Percentiles rank a stretch among this genome's conserved stretches.
These are phyloP conservation scores for Fusarium hainanense DNA, from an alignment of 2,329 filamentous ascomycete species.

Conservation along the genomic window DNA sequence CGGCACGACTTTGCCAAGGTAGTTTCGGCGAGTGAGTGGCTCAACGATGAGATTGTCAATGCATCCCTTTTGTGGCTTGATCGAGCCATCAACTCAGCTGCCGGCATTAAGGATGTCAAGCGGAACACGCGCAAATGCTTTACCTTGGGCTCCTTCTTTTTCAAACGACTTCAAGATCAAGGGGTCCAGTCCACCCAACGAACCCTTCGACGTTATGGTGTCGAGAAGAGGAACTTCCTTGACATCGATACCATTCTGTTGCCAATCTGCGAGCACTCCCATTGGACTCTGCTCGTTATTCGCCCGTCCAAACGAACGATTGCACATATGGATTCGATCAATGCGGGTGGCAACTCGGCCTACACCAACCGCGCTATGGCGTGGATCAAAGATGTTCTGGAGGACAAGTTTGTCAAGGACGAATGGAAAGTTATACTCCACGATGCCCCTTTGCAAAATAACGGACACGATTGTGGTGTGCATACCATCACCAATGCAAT, in stretches of 20 bases:
- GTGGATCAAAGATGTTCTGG: slow-evolving; percentile 70
- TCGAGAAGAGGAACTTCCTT: slow-evolving; percentile 70
- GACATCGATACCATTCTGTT: slow-evolving; percentile 75
- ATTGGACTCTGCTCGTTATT: slow-evolving; percentile 80
- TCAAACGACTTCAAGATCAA: slow-evolving; percentile 61
- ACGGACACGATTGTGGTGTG: slow-evolving; percentile 80
- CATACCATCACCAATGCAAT: slow-evolving; percentile 80
- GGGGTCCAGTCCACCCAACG: slow-evolving; percentile 62
- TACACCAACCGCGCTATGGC: slow-evolving; percentile 58
- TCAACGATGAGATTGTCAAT: slow-evolving; percentile 83
- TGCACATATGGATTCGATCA: slow-evolving; percentile 77
- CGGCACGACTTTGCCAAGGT: slow-evolving; percentile 73
- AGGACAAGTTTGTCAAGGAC: slow-evolving; percentile 60
- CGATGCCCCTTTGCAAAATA: slow-evolving; percentile 68
- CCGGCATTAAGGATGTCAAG: slow-evolving; percentile 62
- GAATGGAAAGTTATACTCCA: slow-evolving; percentile 71
- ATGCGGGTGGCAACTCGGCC: slow-evolving; percentile 51
- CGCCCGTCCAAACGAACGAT: slow-evolving; percentile 69
- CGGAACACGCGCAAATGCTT: slow-evolving; percentile 67
- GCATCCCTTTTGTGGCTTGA: slow-evolving; percentile 71
- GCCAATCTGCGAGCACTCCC: slow-evolving; percentile 71
- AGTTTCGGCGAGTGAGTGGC: slow-evolving; percentile 68
- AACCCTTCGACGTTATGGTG: slow-evolving; percentile 67
- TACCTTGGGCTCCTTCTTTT: slow-evolving; percentile 75
- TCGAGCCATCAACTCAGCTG: slow-evolving; percentile 65